A percentile compares a stretch with the other conserved stretches of the same genome.
Evolutionary conservation across 2,329 filamentous ascomycete genomes (phyloP).

Genomic region (Lachnellula arida): DNA sequence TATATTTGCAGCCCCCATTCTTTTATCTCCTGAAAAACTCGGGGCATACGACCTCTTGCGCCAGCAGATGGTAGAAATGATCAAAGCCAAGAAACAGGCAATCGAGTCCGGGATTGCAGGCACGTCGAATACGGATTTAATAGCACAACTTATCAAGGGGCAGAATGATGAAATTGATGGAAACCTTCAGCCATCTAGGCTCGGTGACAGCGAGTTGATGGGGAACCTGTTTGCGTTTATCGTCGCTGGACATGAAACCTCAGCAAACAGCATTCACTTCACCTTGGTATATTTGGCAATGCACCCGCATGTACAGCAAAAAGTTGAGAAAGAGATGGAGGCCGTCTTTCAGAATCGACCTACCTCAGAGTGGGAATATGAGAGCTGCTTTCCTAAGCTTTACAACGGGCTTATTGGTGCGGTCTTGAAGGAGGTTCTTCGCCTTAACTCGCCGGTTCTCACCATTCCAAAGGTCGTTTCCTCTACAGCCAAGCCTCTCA

Average conservation of each 20-base stretch:
- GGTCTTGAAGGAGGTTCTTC: conserved; percentile 70
- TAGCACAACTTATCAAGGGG: conserved; percentile 5
- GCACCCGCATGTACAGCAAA: conserved; percentile 56
- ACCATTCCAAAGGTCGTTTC: conserved; percentile 64
- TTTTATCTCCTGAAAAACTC: background rate
- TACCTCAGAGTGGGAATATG: conserved; percentile 63
- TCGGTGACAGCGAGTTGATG: conserved; percentile 59
- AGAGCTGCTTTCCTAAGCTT: conserved; percentile 57
- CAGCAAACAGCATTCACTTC: conserved; percentile 70
- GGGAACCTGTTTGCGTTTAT: conserved; percentile 66
- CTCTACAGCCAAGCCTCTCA: conserved; percentile 47
- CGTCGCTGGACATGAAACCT: conserved; percentile 75
- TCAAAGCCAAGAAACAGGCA: conserved; percentile 4
- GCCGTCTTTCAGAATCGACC: conserved; percentile 55
- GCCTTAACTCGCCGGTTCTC: conserved; percentile 65
- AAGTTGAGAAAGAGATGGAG: conserved; percentile 65
- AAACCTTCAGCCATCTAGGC: conserved; percentile 1
- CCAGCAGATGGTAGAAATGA: conserved; percentile 15
- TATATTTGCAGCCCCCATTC: background rate
- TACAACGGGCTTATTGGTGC: conserved; percentile 67
- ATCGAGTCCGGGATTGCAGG: background rate
- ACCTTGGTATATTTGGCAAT: conserved; percentile 63
- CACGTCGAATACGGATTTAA: background rate
- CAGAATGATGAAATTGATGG: background rate
- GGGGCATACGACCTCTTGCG: conserved; percentile 14